Evolutionary conservation across 2,329 filamentous ascomycete species (phyloP).

Genomic region (Beauveria asiatica): DNA sequence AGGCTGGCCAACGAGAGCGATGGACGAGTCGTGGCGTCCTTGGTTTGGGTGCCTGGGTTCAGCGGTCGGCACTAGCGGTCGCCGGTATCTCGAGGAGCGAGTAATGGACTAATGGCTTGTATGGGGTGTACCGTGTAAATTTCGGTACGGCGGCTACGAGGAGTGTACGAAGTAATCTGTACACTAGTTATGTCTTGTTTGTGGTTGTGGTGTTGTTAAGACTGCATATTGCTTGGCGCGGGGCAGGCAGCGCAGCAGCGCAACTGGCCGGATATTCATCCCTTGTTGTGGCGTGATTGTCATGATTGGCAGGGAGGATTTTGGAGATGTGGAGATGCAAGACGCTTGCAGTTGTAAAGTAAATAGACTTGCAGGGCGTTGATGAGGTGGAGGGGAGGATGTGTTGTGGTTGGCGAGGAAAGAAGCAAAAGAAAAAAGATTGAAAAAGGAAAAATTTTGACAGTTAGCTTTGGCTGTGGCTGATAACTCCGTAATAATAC

Average conservation of each 20-base stretch:
- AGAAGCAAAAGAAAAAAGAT: not conserved
- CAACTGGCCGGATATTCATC: not conserved
- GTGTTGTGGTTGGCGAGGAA: not conserved
- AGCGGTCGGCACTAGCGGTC: not conserved
- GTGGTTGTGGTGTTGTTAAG: not conserved
- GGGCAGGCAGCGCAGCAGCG: not conserved
- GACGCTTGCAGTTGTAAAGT: not conserved
- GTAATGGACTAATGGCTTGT: not conserved
- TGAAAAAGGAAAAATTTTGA: not conserved
- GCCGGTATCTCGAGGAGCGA: not conserved
- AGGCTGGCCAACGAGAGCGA: not conserved
- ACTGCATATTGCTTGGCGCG: not conserved
- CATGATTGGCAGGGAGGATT: not conserved
- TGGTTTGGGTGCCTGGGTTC: not conserved
- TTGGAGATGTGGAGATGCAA: not conserved
- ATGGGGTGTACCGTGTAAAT: not conserved
- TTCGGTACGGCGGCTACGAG: not conserved
- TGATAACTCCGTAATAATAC: no score
- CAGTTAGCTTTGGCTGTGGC: not conserved
- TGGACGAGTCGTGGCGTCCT: constrained; percentile 3
- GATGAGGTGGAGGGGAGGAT: not conserved
- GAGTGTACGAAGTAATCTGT: not conserved
- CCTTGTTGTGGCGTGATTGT: not conserved
- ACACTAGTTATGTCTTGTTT: not conserved
- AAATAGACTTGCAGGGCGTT: not conserved